Evolutionary conservation across 169 alveolate genomes (phyloP).

Genomic region (Plasmodium reichenowi): DNA sequence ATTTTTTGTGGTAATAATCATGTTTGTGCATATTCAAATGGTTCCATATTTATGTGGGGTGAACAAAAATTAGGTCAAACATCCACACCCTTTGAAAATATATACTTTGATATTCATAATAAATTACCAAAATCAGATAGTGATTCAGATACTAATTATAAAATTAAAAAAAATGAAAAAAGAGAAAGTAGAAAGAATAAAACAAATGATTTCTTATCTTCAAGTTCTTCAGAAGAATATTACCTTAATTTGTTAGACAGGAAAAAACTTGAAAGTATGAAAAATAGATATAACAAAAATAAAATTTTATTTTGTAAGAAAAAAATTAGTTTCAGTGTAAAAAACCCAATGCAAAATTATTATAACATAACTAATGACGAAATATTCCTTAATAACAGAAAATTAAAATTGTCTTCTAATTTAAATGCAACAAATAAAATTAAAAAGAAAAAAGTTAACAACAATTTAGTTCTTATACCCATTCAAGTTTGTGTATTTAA

Average conservation of each 20-base stretch:
- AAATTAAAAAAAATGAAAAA: conserved; percentile 23
- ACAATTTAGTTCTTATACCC: conserved; percentile 65
- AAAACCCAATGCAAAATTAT: conserved; percentile 61
- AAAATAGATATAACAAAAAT: conserved; percentile 52
- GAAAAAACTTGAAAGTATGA: conserved; percentile 47
- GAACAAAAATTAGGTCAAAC: conserved; percentile 74
- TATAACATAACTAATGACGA: conserved; percentile 58
- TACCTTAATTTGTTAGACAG: conserved; percentile 53
- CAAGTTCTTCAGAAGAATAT: conserved; percentile 27
- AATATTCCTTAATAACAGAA: conserved; percentile 46
- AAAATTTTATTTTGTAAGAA: conserved; percentile 47
- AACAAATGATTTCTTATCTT: conserved; percentile 34
- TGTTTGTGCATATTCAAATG: conserved; percentile 75
- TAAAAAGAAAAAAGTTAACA: conserved; percentile 44
- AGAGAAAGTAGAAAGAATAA: conserved; percentile 32
- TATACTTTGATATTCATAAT: conserved; percentile 50
- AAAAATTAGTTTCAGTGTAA: conserved; percentile 40
- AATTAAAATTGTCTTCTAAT: conserved; percentile 42
- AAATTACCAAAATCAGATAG: conserved; percentile 41
- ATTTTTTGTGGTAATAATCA: conserved; percentile 70
- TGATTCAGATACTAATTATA: conserved; percentile 54
- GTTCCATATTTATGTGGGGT: conserved; percentile 76
- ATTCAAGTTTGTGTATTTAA: conserved; percentile 71
- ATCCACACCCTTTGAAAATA: conserved; percentile 69
- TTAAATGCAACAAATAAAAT: conserved; percentile 39